Percentiles rank a stretch among this genome's conserved stretches.
These are phyloP conservation scores for Centrapalus pauciflorus DNA, from an alignment of 129 eudicot genomes.

Conservation along the genomic window DNA sequence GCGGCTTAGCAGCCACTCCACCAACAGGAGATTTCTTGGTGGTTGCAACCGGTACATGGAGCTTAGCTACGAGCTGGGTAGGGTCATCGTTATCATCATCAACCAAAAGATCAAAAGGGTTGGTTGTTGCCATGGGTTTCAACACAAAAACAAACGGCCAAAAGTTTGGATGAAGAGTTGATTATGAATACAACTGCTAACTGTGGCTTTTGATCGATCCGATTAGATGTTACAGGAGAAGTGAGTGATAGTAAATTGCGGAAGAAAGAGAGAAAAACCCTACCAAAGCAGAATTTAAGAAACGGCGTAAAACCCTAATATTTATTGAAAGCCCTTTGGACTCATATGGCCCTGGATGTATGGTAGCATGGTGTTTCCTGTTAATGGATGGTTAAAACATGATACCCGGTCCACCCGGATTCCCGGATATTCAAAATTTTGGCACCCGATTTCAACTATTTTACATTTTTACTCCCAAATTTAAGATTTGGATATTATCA, in stretches of 20 bases:
- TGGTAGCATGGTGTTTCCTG: too few species aligned
- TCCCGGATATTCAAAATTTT: too few species aligned
- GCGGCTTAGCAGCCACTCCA: constrained; percentile 33
- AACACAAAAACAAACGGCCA: background rate
- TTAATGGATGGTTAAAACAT: too few species aligned
- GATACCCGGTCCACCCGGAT: too few species aligned
- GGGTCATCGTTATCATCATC: constrained; percentile 66
- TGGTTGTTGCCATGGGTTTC: constrained; percentile 46
- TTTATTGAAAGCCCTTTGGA: constrained; percentile 38
- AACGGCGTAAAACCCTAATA: constrained; percentile 27
- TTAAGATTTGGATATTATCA: too few species aligned
- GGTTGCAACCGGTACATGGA: constrained; percentile 31
- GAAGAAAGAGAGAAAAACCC: constrained; percentile 10
- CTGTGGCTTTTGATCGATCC: background rate
- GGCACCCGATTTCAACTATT: too few species aligned
- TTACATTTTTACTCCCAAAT: too few species aligned
- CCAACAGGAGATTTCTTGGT: constrained; percentile 22
- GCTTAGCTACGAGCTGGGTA: constrained; percentile 39
- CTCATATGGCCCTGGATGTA: too few species aligned
- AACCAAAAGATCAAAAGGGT: constrained; percentile 58
- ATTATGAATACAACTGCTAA: background rate
- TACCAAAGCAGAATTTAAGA: constrained; percentile 8
- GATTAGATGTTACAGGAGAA: background rate
- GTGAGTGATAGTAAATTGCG: background rate
- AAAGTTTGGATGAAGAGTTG: background rate